Evolutionary conservation across 2,329 filamentous ascomycete species (phyloP), one percentile per base, ranked within the genome.

Genomic region (Fusarium vanettenii): DNA sequence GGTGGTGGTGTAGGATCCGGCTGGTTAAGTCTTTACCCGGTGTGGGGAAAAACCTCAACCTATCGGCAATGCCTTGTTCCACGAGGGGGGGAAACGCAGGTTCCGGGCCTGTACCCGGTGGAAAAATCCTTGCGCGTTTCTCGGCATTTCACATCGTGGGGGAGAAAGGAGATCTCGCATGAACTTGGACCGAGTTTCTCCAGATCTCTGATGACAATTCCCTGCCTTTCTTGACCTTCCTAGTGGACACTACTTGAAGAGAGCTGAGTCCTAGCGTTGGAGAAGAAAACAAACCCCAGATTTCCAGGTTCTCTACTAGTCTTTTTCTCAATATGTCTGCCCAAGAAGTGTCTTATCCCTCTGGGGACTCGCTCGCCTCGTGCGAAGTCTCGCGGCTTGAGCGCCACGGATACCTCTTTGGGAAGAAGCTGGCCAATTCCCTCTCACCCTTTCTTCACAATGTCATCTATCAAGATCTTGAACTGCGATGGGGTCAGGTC

Each of bases 391-490:
- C 74, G 6, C 76, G 79, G 18, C 79, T 87, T 2, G 83, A 87
- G 37, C 82, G 82, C 29, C 86, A 89, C 73, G 86, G 87, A 59
- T 90, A 89, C 77, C 86, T 91, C 29, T 91, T 91, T 73, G 89
- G 89, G 70, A 84, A 88, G 75, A 89, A 90, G 70, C 84, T 91
- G 72, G 79, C 87, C 6, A 86, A 89, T 39, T 90, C 88, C 27
- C 82, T 89, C 73, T 90, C 89, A 5, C 89, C 89, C 1, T 81
- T 87, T 64, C 83, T 91, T 29, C 89, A 91, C 78, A 81, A 84
- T 72, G 83, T 87, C 60, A 86, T 91, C 68, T 91, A 90, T 81
- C 73, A 82, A n/a, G 80, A 86, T 9, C 81, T 90, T 3, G 83
- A 83, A 7, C 81, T 90, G 59, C 83, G 85, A 43, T 90, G 89